A percentile compares a stretch with the other conserved stretches of the same genome.
These are phyloP conservation scores for Lentinula boryana DNA, from an alignment of 768 basidiomycete species.

Conservation along the genomic window DNA sequence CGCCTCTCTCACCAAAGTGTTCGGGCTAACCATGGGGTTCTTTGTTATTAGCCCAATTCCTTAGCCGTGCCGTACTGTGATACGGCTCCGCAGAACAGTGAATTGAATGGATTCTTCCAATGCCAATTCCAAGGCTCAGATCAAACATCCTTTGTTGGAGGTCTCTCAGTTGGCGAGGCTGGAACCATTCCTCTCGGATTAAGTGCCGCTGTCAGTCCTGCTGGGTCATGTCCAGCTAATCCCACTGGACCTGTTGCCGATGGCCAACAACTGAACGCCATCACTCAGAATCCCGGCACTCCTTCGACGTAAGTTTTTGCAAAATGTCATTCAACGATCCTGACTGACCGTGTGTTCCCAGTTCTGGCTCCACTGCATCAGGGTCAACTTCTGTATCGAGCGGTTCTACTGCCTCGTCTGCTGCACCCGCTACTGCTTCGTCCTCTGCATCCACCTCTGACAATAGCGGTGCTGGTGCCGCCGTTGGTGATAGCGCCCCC, in stretches of 20 bases:
- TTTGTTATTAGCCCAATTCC: slow-evolving; percentile 29
- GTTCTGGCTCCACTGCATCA: background rate
- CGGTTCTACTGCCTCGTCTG: background rate
- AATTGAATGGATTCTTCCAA: slow-evolving; percentile 52
- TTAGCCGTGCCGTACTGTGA: slow-evolving; percentile 48
- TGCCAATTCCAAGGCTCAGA: slow-evolving; percentile 50
- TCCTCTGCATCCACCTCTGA: slow-evolving; percentile 9
- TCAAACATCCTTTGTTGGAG: slow-evolving; percentile 38
- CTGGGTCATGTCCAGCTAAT: slow-evolving; percentile 47
- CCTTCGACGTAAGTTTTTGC: slow-evolving; percentile 8
- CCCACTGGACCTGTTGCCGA: slow-evolving; percentile 42
- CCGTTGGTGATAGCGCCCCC: background rate
- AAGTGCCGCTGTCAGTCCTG: slow-evolving; percentile 30
- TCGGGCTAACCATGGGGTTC: background rate
- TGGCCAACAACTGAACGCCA: slow-evolving; percentile 35
- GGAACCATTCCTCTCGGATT: slow-evolving; percentile 53
- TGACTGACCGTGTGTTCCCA: background rate
- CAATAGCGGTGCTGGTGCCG: slow-evolving; percentile 5
- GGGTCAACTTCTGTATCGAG: background rate
- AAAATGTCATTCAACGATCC: background rate
- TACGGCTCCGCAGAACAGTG: slow-evolving; percentile 40
- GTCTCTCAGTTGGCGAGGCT: slow-evolving; percentile 29
- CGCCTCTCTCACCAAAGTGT: background rate
- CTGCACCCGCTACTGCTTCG: background rate
- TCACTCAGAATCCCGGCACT: slow-evolving; percentile 28